These are phyloP conservation scores for Geosmithia morbida DNA, from an alignment of 2,329 filamentous ascomycete species.

Conservation along the genomic window DNA sequence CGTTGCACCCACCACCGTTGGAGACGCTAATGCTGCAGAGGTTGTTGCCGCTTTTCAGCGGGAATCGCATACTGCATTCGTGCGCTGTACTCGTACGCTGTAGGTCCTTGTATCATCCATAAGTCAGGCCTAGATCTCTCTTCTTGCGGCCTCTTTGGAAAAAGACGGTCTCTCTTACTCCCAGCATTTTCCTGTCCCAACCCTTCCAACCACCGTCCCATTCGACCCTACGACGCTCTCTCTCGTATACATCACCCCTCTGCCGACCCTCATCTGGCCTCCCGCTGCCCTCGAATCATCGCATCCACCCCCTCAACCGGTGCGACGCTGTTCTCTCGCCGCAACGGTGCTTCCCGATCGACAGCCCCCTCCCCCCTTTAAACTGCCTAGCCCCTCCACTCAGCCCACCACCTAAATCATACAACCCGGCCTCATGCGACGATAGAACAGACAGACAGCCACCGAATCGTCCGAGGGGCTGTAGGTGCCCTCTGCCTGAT, in stretches of 20 bases:
- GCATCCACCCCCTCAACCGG: background rate
- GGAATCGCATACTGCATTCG: background rate
- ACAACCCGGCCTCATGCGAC: constrained; percentile 13
- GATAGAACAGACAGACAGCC: constrained; percentile 12
- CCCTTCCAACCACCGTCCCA: background rate
- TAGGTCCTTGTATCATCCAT: background rate
- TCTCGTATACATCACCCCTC: background rate
- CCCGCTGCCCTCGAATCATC: background rate
- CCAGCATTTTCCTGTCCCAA: background rate
- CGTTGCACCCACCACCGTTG: background rate
- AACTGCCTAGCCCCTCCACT: background rate
- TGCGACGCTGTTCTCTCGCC: background rate
- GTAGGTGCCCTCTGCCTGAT: constrained; percentile 9
- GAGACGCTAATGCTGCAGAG: background rate
- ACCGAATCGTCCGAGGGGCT: constrained; percentile 15
- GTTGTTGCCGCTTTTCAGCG: background rate
- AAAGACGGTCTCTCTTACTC: background rate
- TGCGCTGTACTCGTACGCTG: too few species aligned
- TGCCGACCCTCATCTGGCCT: background rate
- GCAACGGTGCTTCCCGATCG: background rate
- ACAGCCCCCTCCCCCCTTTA: background rate
- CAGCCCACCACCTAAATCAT: background rate
- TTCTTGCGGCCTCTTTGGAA: background rate
- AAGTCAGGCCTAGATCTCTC: background rate
- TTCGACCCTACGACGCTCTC: background rate